These are phyloP conservation scores for Lithospermum erythrorhizon DNA, from an alignment of 257 asterid genomes.

Conservation along the genomic window DNA sequence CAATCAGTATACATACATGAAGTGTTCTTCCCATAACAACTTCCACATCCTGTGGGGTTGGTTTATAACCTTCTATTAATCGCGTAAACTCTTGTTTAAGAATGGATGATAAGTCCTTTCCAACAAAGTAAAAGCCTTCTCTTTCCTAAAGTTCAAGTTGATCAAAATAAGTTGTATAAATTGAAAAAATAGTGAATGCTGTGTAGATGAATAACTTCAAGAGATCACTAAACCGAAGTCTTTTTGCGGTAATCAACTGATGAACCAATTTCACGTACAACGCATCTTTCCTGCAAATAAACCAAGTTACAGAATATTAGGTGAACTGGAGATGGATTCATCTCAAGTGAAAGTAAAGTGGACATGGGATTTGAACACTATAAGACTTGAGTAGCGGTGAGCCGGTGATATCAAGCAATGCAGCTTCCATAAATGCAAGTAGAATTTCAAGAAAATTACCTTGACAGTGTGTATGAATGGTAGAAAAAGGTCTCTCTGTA, in stretches of 20 bases:
- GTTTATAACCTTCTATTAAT: slow-evolving; percentile 41
- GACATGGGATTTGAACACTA: too few species aligned
- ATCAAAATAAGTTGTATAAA: neutral
- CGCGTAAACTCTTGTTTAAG: slow-evolving; percentile 57
- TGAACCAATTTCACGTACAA: slow-evolving; percentile 71
- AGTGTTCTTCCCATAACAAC: slow-evolving; percentile 94
- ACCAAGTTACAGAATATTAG: too few species aligned
- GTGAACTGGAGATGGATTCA: too few species aligned
- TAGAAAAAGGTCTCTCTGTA: slow-evolving; percentile 83
- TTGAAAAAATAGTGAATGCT: neutral
- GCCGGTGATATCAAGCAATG: neutral
- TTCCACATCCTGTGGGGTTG: slow-evolving; percentile 65
- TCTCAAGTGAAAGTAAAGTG: too few species aligned
- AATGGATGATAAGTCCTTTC: slow-evolving; percentile 43
- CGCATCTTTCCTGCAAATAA: slow-evolving; percentile 69
- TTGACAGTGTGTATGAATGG: slow-evolving; percentile 27
- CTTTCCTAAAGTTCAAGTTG: slow-evolving; percentile 43
- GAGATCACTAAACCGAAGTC: slow-evolving; percentile 49
- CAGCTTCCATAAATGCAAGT: neutral
- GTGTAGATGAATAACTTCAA: neutral
- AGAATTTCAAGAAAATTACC: neutral
- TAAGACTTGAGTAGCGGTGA: too few species aligned
- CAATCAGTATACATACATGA: slow-evolving; percentile 28
- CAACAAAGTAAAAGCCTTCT: slow-evolving; percentile 59
- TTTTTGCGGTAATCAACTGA: slow-evolving; percentile 78